These are phyloP conservation scores for Warburgia ugandensis DNA, from an alignment of 164 flowering plant species.

Conservation along the genomic window DNA sequence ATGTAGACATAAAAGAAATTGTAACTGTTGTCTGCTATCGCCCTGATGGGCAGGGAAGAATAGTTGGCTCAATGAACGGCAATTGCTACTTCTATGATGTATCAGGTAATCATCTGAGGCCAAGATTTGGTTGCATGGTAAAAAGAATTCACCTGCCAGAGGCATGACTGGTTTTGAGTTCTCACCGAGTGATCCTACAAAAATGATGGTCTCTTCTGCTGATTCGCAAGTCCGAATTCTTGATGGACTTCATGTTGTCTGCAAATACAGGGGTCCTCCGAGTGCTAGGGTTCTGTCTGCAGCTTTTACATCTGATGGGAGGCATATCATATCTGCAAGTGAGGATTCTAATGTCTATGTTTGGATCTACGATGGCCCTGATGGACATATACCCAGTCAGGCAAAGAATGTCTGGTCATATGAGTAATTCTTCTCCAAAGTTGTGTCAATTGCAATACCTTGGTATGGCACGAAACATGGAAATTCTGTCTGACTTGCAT, in stretches of 20 bases:
- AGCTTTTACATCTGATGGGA: constrained; percentile 69
- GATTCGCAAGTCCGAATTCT: constrained; percentile 65
- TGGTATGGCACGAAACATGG: constrained; percentile 48
- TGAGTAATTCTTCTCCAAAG: constrained; percentile 53
- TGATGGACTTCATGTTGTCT: constrained; percentile 38
- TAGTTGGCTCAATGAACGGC: constrained; percentile 72
- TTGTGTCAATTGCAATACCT: constrained; percentile 63
- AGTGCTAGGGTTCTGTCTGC: constrained; percentile 50
- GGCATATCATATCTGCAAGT: constrained; percentile 57
- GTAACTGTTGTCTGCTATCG: constrained; percentile 79
- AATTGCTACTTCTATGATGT: constrained; percentile 55
- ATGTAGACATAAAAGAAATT: constrained; percentile 68
- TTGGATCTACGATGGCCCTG: constrained; percentile 43
- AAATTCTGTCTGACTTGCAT: constrained; percentile 9
- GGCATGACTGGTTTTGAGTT: constrained; percentile 85
- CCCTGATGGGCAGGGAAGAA: constrained; percentile 82
- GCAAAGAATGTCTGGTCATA: constrained; percentile 37
- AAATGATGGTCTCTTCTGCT: constrained; percentile 69
- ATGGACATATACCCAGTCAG: constrained; percentile 20
- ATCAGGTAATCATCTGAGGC: constrained; percentile 47
- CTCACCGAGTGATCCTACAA: constrained; percentile 47
- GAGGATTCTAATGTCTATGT: constrained; percentile 68
- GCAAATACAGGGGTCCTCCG: constrained; percentile 53
- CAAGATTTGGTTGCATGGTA: constrained; percentile 47
- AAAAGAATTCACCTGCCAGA: constrained; percentile 52